Base-by-base conservation (phyloP, 2,329 filamentous ascomycete species). In the Cladobotryum mycophilum region DNA sequence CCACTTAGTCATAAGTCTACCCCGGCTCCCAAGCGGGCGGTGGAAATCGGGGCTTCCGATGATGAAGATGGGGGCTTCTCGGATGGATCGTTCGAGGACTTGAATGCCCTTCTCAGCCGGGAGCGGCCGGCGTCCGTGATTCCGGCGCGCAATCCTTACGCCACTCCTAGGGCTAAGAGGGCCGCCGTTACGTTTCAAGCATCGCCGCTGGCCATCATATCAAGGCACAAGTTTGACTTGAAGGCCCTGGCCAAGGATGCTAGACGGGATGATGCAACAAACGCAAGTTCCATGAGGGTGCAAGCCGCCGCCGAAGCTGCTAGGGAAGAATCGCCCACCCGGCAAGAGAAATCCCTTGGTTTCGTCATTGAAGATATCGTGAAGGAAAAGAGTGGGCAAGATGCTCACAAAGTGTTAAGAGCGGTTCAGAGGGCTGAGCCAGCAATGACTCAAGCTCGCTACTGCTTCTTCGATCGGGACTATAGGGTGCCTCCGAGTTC, bases 31-130 rank as follows among this genome's bases (percentile, higher is more conserved):
- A 53, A n/a, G 35, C 47, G 22, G 3, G 4, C 40, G 43, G 40
- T 14, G 12, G 70, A 85, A 49, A 86, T 91, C 38, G 76, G 76
- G 42, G 84, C 80, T 48, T 90, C 88, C 0, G 88, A 91, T 60
- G 85, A 86, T 9, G 85, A 87, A n/a, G 78, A 84, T 57, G 79
- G 74, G 36, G 58, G 56, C 36, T 64, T 60, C 15, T 82, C 82
- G 15, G 79, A 81, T 22, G 77, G 76, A 45, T 85, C 84, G 0
- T 72, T 85, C 13, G 75, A 78, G 5, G 73, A 78, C 41, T 64
- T 85, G 1, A 63, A 66, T 8, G 55, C 59, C 30, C 63, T 70
- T 11, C 59, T 71, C 11, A 60, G 64, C 5, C 57, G 58, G 14
- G 53, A 54, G 14, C 61, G 59, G 7, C 62, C 62, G 2, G 53